Conservation (phyloP, 169 alveolate genomes). For the Plasmodium knowlesi region DNA sequence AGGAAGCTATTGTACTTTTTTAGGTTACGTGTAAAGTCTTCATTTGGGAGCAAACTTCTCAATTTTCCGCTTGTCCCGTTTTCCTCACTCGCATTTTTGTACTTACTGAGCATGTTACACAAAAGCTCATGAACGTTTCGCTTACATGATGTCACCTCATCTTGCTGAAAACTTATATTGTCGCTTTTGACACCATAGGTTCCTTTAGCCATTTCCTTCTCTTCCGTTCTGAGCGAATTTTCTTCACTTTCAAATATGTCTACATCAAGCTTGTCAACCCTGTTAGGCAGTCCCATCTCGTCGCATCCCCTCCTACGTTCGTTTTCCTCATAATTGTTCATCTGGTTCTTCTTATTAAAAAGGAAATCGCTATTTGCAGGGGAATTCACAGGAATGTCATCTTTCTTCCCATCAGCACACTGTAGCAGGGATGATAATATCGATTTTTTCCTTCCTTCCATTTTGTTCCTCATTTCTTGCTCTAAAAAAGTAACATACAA, state of each 20-base stretch:
- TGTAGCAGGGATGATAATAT: background rate
- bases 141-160: constrained; percentile 1
- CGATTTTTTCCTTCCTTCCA: background rate
- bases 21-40: background rate
- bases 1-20: constrained; percentile 25
- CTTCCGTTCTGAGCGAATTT: constrained; percentile 19
- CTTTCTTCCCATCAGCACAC: background rate
- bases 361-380: background rate
- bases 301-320: background rate
- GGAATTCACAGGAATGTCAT: background rate
- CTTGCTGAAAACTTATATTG: background rate
- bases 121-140: background rate
- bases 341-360: background rate
- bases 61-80: background rate
- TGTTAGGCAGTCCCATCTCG: background rate
- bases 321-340: constrained; percentile 2
- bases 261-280: background rate
- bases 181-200: constrained; percentile 4
- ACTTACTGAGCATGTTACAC: constrained; percentile 30
- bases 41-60: background rate
- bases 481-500: background rate
- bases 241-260: background rate
- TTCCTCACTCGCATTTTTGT: background rate
- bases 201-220: constrained; percentile 7
- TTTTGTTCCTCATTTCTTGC: background rate